A percentile compares a stretch with the other conserved stretches of the same genome.
These are phyloP conservation scores for Colletotrichum sp. DNA, from an alignment of 2,329 filamentous ascomycete species.

Conservation along the genomic window DNA sequence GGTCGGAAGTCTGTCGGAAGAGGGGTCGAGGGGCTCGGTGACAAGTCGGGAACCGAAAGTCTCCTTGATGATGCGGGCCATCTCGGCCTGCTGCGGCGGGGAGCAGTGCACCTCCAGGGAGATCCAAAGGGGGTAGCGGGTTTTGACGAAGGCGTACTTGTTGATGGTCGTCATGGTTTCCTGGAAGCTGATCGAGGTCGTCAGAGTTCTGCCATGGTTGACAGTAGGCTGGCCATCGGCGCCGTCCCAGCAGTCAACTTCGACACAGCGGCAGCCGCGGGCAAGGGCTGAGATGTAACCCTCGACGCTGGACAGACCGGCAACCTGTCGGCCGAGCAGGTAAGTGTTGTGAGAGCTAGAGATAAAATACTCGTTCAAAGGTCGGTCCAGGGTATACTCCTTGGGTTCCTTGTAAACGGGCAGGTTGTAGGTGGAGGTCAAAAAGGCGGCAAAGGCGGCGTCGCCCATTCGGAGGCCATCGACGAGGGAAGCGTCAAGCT, in stretches of 20 bases:
- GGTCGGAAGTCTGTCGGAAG: conserved; percentile 74
- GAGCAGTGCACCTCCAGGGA: conserved; percentile 96
- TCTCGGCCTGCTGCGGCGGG: conserved; percentile 78
- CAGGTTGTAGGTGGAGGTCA: conserved; percentile 77
- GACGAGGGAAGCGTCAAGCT: conserved; percentile 43
- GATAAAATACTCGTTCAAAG: conserved; percentile 96
- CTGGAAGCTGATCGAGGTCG: conserved; percentile 84
- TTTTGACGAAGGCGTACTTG: conserved; percentile 89
- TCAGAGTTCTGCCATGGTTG: conserved; percentile 88
- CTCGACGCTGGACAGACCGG: conserved; percentile 89
- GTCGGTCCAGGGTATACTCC: conserved; percentile 74
- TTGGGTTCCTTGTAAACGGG: conserved; percentile 67
- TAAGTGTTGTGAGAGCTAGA: conserved; percentile 99
- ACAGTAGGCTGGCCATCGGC: conserved; percentile 86
- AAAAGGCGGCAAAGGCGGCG: conserved; percentile 77
- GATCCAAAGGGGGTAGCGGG: conserved; percentile 89
- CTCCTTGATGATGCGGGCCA: conserved; percentile 89
- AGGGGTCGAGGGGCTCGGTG: conserved; percentile 73
- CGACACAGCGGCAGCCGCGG: conserved; percentile 90
- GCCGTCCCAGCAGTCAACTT: conserved; percentile 98
- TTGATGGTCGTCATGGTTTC: conserved; percentile 94
- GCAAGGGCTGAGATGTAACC: conserved; percentile 90
- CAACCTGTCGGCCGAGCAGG: conserved; percentile 87
- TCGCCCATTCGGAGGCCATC: conserved; percentile 67
- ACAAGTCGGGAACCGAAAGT: conserved; percentile 84